Percentiles rank a stretch among this genome's conserved stretches.
phyloP scores from a whole-genome alignment of 805 yeast genomes.

The Candida caryicola region DNA sequence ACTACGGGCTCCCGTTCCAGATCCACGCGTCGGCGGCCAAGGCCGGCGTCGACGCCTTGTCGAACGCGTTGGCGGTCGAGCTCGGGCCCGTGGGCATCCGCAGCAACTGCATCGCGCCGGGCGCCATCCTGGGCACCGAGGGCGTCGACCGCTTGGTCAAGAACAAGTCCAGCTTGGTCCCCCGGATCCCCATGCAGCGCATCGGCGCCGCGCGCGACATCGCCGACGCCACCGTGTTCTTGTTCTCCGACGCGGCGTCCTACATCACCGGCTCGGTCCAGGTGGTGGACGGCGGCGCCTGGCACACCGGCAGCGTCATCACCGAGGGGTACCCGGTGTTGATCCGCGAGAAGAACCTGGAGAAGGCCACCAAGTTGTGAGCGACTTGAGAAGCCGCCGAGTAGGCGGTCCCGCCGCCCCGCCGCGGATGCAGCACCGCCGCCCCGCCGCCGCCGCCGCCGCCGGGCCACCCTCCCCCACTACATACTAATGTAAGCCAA shows the following conservation, averaged over 20 bases:
- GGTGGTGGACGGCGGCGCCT: constrained; percentile 28
- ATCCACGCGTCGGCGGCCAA: constrained; percentile 30
- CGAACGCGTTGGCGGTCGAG: constrained; percentile 30
- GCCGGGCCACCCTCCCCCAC: no score
- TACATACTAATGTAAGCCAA: no score
- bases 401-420: background rate
- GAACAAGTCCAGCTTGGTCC: constrained; percentile 6
- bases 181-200: constrained; percentile 22
- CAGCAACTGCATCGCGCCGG: constrained; percentile 28
- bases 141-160: constrained; percentile 23
- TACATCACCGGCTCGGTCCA: constrained; percentile 26
- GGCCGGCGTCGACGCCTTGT: constrained; percentile 30
- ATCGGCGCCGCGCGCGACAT: constrained; percentile 26
- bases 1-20: constrained; percentile 43
- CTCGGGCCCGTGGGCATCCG: constrained; percentile 30
- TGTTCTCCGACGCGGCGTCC: constrained; percentile 26
- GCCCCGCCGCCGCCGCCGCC: no score
- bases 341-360: constrained; percentile 15
- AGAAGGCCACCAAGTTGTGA: constrained; percentile 13
- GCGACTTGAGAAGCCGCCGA: background rate
- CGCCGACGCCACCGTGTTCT: constrained; percentile 28
- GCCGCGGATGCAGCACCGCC: background rate
- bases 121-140: constrained; percentile 28
- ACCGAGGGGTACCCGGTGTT: constrained; percentile 32
- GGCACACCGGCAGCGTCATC: constrained; percentile 23